Evolutionary conservation across 768 basidiomycete genomes (phyloP), one percentile per base, ranked within the genome.

Genomic region (Boletus rubroflammeus): DNA sequence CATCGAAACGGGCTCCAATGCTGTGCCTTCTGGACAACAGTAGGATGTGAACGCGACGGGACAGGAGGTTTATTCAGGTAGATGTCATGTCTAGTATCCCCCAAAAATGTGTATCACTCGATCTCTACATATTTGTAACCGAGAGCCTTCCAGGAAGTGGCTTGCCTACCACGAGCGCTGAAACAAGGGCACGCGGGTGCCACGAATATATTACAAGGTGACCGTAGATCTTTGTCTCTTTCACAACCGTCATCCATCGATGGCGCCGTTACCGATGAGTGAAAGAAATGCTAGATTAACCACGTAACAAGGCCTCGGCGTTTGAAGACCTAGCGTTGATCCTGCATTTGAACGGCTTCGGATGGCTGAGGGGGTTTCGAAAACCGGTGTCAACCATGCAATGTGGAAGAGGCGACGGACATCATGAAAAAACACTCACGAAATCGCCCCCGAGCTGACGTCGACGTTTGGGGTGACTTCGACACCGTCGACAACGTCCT

Each of bases 301-400:
- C 39, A 3, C 13, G 50, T 11, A 52, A 17, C 26, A 67, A 45
- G 23, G 53, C 45, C 38, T 55, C 54, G 0, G 78, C 76, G 53
- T 69, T 74, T 45, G 77, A 71, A 7, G 80, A 82, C 44, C 82
- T 76, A 15, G 81, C 78, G 41, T 67, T 76, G 57, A 85, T 77
- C n/a, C 67, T 64, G 64, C 78, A 85, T 57, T 73, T 76, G 66
- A 82, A 84, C 21, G 82, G 78, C 57, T 75, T 78, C 3, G 79
- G 81, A 59, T 83, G 83, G 14, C 66, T 68, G 44, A n/a, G 1
- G 3, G 0, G 13, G 3, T 14, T 42, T 39, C 15, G 17, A 28
- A 28, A n/a, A 40, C 5, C 17, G 14, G 17, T 14, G 29, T 40
- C 42, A 44, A 2, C 19, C 9, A 32, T 10, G 8, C 10, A 9